Conservation (phyloP, 2,329 filamentous ascomycete species). For the Metarhizium robertsii region DNA sequence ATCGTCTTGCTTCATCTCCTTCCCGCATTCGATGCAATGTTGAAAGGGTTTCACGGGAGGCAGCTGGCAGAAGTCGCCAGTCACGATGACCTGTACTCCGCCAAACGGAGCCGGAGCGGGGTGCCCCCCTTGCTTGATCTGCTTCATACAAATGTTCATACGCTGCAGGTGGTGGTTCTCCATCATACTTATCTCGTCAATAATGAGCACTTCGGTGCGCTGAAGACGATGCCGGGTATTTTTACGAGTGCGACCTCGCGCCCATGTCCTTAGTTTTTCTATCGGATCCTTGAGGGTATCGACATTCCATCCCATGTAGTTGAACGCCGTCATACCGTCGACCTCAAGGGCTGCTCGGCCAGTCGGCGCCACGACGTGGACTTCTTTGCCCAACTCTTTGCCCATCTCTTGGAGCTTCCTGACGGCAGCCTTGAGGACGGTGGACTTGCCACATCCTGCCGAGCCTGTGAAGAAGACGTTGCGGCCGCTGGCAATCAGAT, state of each 20-base stretch:
- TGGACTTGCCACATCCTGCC: conserved; percentile 35
- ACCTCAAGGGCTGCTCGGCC: conserved; percentile 49
- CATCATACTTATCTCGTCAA: conserved; percentile 60
- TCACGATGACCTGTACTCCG: conserved; percentile 13
- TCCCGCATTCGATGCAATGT: conserved; percentile 12
- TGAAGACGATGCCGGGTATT: conserved; percentile 24
- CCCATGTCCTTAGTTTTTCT: too few relatives aligned
- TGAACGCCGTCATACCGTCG: conserved; percentile 45
- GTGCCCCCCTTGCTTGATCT: neutral
- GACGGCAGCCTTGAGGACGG: conserved; percentile 14
- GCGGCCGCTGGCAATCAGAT: conserved; percentile 37
- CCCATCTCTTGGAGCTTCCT: conserved; percentile 1
- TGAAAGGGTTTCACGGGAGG: conserved; percentile 48
- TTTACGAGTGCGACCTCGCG: neutral
- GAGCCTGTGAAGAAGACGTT: conserved; percentile 59
- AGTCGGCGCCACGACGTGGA: conserved; percentile 49
- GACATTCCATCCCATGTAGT: conserved; percentile 40
- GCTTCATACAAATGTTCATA: conserved; percentile 11
- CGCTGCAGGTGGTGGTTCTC: conserved; percentile 32
- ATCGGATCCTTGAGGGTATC: too few relatives aligned
- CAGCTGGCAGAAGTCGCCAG: conserved; percentile 47
- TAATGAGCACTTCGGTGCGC: conserved; percentile 45
- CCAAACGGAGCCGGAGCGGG: neutral
- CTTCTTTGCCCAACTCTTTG: conserved; percentile 11
- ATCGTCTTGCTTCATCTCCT: conserved; percentile 10